Evolutionary conservation across 305 asterid genomes (phyloP), one percentile per base, ranked within the genome.

Genomic region (Fraxinus ornus): DNA sequence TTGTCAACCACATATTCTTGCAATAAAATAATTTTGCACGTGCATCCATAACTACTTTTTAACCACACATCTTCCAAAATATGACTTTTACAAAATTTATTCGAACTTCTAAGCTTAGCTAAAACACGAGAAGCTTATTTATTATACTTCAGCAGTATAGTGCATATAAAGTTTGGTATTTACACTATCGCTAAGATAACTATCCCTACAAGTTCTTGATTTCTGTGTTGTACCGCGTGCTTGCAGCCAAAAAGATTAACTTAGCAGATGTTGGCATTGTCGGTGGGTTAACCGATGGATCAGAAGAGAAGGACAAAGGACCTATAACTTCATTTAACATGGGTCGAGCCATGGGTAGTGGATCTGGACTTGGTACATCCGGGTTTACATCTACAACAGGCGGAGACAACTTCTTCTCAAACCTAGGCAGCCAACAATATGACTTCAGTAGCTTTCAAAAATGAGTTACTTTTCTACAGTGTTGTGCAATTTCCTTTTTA

Each of bases 161-260:
- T 12, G 15, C 36, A 68, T 30, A 21, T 68, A 68, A 68, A 68
- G 19, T 70, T 70, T 3, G 37, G 39, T 32, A 71, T 71, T 66
- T 70, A 70, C 41, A 30, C 75, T 3, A 12, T 12, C 21, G 1
- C 41, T 22, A 30, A 62, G 32, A 26, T 26, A 66, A 28, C 36
- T 9, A 66, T 66, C 36, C 36, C 36, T 7, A 12, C 74, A 66
- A 26, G 35, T 66, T 66, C 1, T 30, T 66, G 74, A 66, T 66
- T 66, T 66, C 72, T 83, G 66, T 47, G 37, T 35, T 82, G 55
- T 19, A 80, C 86, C 32, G 24, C 33, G 3, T 77, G 32, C 84
- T 76, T 80, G 90, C 98, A 93, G 98, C 98, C 83, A 93, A 91
- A 85, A 93, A 92, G 90, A 95, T 89, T 21, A 90, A 91, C 93